A percentile compares a stretch with the other conserved stretches of the same genome.
phyloP scores from a whole-genome alignment of 2,329 filamentous ascomycete species.

The Diaporthe vaccinii region DNA sequence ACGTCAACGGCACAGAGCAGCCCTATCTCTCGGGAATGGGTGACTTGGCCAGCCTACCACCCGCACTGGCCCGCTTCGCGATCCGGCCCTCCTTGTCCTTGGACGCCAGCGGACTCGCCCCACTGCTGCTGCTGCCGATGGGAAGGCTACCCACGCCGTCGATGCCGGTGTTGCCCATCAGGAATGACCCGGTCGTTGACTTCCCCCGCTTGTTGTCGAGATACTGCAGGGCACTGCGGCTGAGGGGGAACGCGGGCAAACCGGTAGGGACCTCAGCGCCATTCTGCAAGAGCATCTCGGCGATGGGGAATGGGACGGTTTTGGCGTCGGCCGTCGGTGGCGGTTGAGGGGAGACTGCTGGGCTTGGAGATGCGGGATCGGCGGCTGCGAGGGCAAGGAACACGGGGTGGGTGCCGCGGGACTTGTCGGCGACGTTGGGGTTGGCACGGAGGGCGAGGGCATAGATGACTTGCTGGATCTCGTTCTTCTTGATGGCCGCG shows the following conservation, averaged over 20 bases:
- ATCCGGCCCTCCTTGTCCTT: slow-evolving; percentile 77
- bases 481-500: slow-evolving; percentile 94
- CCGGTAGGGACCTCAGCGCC: slow-evolving; percentile 86
- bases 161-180: slow-evolving; percentile 39
- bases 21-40: slow-evolving; percentile 74
- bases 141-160: slow-evolving; percentile 76
- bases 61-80: slow-evolving; percentile 84
- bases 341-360: slow-evolving; percentile 57
- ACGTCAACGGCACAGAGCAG: slow-evolving; percentile 44
- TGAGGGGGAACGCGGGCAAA: slow-evolving; percentile 86
- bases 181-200: slow-evolving; percentile 50
- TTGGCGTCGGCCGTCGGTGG: slow-evolving; percentile 59
- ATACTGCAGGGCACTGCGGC: slow-evolving; percentile 83
- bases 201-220: slow-evolving; percentile 81
- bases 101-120: slow-evolving; percentile 41
- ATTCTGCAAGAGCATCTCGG: slow-evolving; percentile 93
- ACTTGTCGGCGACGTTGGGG: slow-evolving; percentile 87
- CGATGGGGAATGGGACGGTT: slow-evolving; percentile 83
- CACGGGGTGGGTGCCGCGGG: slow-evolving; percentile 87
- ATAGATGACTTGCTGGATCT: slow-evolving; percentile 93
- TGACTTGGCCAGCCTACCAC: slow-evolving; percentile 77
- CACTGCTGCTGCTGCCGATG: slow-evolving; percentile 53
- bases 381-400: slow-evolving; percentile 93
- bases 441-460: slow-evolving; percentile 89
- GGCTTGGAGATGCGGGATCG: slow-evolving; percentile 84